A percentile compares a stretch with the other conserved stretches of the same genome.
phyloP scores from a whole-genome alignment of 148 eudicot species.

The Fallopia convolvulus region DNA sequence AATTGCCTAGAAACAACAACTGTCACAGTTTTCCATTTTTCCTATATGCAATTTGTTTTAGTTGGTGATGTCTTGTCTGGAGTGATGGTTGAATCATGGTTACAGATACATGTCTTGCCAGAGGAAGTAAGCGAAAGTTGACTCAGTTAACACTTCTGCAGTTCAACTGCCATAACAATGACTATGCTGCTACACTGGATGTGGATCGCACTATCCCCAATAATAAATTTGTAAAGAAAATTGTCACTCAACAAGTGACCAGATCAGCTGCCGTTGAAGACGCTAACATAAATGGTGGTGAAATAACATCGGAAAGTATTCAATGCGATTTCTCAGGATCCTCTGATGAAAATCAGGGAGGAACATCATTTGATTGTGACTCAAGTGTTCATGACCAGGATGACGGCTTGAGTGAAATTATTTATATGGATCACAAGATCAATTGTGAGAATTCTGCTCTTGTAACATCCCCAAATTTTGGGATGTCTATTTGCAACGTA shows the following conservation, averaged over 20 bases:
- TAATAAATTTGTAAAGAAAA: slow-evolving; percentile 15
- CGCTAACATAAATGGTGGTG: background rate
- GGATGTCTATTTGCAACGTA: slow-evolving; percentile 18
- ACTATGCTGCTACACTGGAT: slow-evolving; percentile 16
- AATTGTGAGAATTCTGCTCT: background rate
- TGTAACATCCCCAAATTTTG: slow-evolving; percentile 15
- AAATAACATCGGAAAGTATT: background rate
- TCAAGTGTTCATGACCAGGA: slow-evolving; percentile 1
- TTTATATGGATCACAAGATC: background rate
- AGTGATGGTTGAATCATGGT: slow-evolving; percentile 13
- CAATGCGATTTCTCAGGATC: background rate
- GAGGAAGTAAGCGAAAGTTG: slow-evolving; percentile 74
- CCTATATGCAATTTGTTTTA: background rate
- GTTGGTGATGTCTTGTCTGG: background rate
- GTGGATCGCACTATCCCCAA: slow-evolving; percentile 16
- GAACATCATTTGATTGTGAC: background rate
- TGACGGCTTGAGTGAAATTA: slow-evolving; percentile 12
- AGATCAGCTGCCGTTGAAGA: slow-evolving; percentile 17
- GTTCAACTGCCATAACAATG: slow-evolving; percentile 36
- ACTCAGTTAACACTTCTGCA: slow-evolving; percentile 75
- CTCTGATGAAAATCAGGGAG: background rate
- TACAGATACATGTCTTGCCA: slow-evolving; percentile 69
- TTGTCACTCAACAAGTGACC: slow-evolving; percentile 10
- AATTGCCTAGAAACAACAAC: background rate
- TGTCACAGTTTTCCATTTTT: background rate